Evolutionary conservation across 2,329 filamentous ascomycete species (phyloP).

Genomic region (Exserohilum rostratum): DNA sequence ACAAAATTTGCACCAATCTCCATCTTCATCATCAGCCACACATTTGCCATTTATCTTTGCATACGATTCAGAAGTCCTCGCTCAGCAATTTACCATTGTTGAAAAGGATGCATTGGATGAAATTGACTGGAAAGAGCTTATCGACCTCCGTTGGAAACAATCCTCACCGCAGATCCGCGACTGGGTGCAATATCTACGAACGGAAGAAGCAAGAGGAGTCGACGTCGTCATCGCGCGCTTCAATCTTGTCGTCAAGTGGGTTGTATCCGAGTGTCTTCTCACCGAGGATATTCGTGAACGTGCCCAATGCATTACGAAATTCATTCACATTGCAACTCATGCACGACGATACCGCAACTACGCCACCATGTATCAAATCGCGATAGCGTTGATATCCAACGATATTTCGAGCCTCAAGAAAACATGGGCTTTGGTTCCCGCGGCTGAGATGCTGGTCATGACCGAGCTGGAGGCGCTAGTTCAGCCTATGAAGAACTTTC

Average conservation of each 20-base stretch:
- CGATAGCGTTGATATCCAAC: conserved; percentile 75
- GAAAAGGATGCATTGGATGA: conserved; percentile 86
- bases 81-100: conserved; percentile 83
- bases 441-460: conserved; percentile 69
- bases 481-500: conserved; percentile 78
- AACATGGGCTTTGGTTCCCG: conserved; percentile 75
- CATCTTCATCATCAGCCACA: conserved; percentile 10
- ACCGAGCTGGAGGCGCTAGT: conserved; percentile 73
- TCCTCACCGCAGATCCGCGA: conserved; percentile 70
- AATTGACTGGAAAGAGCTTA: conserved; percentile 86
- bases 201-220: conserved; percentile 74
- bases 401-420: conserved; percentile 70
- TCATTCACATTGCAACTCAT: conserved; percentile 79
- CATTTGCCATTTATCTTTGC: conserved; percentile 82
- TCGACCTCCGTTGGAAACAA: conserved; percentile 83
- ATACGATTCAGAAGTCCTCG: conserved; percentile 78
- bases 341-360: conserved; percentile 80
- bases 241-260: conserved; percentile 89
- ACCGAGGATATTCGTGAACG: conserved; percentile 75
- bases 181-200: conserved; percentile 81
- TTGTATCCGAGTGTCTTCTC: conserved; percentile 77
- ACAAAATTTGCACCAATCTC: conserved; percentile 25
- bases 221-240: conserved; percentile 86
- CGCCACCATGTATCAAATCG: conserved; percentile 81
- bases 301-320: conserved; percentile 78